phyloP scores from a whole-genome alignment of 345 rosid species.

The Dimocarpus longan region DNA sequence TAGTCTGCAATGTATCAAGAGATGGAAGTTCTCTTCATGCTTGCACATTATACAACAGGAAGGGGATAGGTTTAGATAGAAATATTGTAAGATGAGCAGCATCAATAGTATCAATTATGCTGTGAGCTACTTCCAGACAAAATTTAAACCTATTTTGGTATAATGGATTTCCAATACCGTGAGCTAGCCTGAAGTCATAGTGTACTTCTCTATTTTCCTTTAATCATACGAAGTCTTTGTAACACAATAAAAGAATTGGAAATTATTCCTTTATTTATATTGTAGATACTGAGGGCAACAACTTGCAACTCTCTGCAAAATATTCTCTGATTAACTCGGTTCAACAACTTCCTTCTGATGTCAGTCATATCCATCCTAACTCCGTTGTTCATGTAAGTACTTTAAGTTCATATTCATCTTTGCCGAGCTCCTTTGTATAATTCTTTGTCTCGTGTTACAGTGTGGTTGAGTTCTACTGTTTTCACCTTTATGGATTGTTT shows the following conservation, averaged over 20 bases:
- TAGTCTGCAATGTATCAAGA: neutral
- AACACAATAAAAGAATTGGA: neutral
- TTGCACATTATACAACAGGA: neutral
- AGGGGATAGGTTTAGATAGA: neutral
- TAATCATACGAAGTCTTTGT: neutral
- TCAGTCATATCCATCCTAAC: conserved; percentile 57
- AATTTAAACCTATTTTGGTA: neutral
- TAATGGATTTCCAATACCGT: neutral
- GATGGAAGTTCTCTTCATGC: neutral
- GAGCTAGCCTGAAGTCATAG: neutral
- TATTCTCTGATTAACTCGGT: conserved; percentile 65
- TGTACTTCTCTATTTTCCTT: neutral
- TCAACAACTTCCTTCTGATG: conserved; percentile 73
- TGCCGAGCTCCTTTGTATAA: neutral
- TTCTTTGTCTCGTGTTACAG: neutral
- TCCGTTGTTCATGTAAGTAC: conserved; percentile 73
- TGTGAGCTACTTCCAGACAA: neutral
- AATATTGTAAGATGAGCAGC: neutral
- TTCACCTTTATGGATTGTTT: neutral
- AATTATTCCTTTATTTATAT: conserved; percentile 14
- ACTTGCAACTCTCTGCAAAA: conserved; percentile 81
- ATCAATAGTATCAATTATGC: neutral
- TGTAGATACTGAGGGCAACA: conserved; percentile 77
- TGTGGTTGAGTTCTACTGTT: neutral
- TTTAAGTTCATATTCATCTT: neutral